Conservation (phyloP, 2,329 filamentous ascomycete species). For the Aspergillus fischeri region DNA sequence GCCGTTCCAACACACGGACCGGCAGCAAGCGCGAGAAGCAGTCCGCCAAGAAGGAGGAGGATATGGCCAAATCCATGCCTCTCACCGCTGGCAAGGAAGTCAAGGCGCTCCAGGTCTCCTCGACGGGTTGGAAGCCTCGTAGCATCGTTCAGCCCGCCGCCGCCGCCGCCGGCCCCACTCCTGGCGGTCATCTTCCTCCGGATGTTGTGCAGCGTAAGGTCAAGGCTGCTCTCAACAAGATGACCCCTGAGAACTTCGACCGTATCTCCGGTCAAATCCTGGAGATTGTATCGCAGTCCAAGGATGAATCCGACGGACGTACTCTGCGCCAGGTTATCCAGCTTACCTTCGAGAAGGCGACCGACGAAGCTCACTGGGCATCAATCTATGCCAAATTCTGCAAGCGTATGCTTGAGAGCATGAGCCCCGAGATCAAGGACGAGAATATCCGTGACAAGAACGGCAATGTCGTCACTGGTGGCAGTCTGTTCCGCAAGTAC, state of each 20-base stretch:
- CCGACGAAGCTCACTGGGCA: constrained; percentile 96
- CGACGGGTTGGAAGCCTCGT: constrained; percentile 84
- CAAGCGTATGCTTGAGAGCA: constrained; percentile 91
- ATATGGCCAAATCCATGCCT: constrained; percentile 83
- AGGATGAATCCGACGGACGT: constrained; percentile 89
- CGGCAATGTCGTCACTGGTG: constrained; percentile 83
- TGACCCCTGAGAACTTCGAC: constrained; percentile 99
- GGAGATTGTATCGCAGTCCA: constrained; percentile 87
- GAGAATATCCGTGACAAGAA: constrained; percentile 90
- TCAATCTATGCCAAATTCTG: constrained; percentile 99
- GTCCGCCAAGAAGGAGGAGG: constrained; percentile 56
- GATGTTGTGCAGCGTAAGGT: constrained; percentile 98
- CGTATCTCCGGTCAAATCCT: constrained; percentile 92
- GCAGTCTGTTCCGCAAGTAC: constrained; percentile 96
- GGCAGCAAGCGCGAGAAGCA: constrained; percentile 52
- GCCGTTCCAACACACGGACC: constrained; percentile 45
- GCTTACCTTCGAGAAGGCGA: constrained; percentile 98
- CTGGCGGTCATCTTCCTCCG: constrained; percentile 68
- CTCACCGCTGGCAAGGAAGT: constrained; percentile 79
- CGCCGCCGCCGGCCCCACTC: constrained; percentile 43
- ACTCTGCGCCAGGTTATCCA: constrained; percentile 97
- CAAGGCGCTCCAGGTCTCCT: constrained; percentile 68
- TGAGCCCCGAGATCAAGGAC: constrained; percentile 92
- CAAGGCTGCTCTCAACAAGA: constrained; percentile 98
- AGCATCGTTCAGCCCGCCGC: constrained; percentile 55